Percentiles rank a stretch among this genome's conserved stretches.
phyloP scores from a whole-genome alignment of 495 filamentous ascomycete species.

The Eremomyces bilateralis region DNA sequence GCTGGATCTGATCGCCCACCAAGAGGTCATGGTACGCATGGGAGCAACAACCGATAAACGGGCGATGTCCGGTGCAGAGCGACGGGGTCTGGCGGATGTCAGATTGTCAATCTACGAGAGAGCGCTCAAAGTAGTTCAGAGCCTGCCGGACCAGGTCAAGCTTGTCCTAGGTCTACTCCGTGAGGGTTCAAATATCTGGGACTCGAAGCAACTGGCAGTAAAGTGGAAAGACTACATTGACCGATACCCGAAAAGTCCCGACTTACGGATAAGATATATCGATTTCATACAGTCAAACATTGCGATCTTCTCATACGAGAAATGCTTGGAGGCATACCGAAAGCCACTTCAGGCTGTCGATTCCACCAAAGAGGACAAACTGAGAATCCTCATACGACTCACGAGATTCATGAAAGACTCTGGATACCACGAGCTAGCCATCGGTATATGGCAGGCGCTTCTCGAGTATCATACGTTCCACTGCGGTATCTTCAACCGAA shows the following conservation, averaged over 20 bases:
- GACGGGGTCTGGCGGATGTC: conserved; percentile 46
- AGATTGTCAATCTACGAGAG: conserved; percentile 66
- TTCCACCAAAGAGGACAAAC: conserved; percentile 5
- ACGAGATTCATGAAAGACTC: conserved; percentile 56
- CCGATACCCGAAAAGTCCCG: conserved; percentile 32
- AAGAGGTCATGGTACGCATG: conserved; percentile 37
- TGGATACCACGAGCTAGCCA: conserved; percentile 56
- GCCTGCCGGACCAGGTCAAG: conserved; percentile 24
- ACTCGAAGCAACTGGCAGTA: conserved; percentile 31
- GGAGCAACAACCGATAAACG: conserved; percentile 13
- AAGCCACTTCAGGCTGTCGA: conserved; percentile 20
- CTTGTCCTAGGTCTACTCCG: conserved; percentile 47
- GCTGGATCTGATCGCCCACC: conserved; percentile 55
- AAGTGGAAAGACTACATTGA: conserved; percentile 43
- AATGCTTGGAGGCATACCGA: conserved; percentile 35
- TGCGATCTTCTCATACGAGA: conserved; percentile 43
- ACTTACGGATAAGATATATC: conserved; percentile 53
- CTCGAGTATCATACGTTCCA: conserved; percentile 59
- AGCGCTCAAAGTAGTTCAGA: conserved; percentile 35
- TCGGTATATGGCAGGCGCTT: conserved; percentile 64
- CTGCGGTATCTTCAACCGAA: conserved; percentile 29
- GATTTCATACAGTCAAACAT: conserved; percentile 54
- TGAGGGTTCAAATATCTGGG: conserved; percentile 54
- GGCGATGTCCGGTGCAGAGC: conserved; percentile 25
- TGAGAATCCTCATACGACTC: conserved; percentile 41